A percentile compares a stretch with the other conserved stretches of the same genome.
phyloP scores from a whole-genome alignment of 768 basidiomycete species.

The Cantharellus anzutake region DNA sequence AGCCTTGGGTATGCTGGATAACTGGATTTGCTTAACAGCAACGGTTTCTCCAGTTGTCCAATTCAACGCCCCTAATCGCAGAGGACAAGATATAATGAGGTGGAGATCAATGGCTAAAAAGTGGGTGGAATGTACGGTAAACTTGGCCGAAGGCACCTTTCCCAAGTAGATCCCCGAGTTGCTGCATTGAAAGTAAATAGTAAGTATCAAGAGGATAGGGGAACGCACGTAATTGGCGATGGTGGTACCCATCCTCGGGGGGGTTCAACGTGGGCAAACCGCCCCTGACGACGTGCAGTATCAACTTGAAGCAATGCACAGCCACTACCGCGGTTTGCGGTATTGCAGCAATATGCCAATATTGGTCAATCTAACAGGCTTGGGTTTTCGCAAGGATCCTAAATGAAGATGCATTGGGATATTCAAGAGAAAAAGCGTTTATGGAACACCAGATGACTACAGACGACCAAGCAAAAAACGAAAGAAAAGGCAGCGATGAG shows the following conservation, averaged over 20 bases:
- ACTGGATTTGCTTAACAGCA: constrained; percentile 92
- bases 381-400: too few relatives aligned
- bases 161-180: constrained; percentile 91
- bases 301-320: neutral
- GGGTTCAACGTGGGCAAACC: neutral
- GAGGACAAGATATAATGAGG: neutral
- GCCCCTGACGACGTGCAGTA: too few relatives aligned
- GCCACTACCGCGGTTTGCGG: too few relatives aligned
- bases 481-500: neutral
- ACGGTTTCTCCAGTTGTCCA: constrained; percentile 97
- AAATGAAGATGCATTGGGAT: too few relatives aligned
- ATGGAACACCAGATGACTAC: too few relatives aligned
- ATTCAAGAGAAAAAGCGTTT: too few relatives aligned
- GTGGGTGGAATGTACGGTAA: constrained; percentile 45
- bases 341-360: neutral
- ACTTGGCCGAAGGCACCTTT: constrained; percentile 97
- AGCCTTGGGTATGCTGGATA: constrained; percentile 81
- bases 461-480: neutral
- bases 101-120: neutral
- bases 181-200: constrained; percentile 25
- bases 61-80: constrained; percentile 53
- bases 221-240: neutral
- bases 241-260: neutral
- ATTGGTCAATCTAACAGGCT: too few relatives aligned
- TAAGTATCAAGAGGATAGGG: neutral